Percentiles rank a stretch among this genome's conserved stretches.
phyloP scores from a whole-genome alignment of 2,329 filamentous ascomycete species.

The Lithohypha guttulata region DNA sequence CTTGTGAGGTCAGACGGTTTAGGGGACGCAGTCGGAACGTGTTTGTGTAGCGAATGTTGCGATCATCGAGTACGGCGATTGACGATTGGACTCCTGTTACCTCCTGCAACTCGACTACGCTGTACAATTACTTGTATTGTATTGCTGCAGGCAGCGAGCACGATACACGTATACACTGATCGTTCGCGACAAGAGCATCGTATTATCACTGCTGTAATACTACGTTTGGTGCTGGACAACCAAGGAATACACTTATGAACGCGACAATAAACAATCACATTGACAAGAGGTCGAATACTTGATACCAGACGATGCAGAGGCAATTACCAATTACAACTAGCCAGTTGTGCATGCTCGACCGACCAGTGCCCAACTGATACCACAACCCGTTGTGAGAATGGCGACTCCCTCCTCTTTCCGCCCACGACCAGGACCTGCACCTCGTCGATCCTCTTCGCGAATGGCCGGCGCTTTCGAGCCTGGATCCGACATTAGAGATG shows the following conservation, averaged over 20 bases:
- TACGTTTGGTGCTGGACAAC: too few relatives aligned
- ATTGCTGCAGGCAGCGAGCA: too few relatives aligned
- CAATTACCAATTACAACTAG: conserved; percentile 5
- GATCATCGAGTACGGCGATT: too few relatives aligned
- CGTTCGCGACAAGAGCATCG: too few relatives aligned
- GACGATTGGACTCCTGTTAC: too few relatives aligned
- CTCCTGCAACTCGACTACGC: too few relatives aligned
- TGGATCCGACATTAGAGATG: conserved; percentile 23
- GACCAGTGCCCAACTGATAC: background rate
- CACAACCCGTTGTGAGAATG: conserved; percentile 9
- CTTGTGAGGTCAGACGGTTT: too few relatives aligned
- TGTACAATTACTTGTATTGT: too few relatives aligned
- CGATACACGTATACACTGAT: too few relatives aligned
- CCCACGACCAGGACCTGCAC: conserved; percentile 12
- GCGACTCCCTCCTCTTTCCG: conserved; percentile 13
- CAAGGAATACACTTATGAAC: background rate
- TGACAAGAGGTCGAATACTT: background rate
- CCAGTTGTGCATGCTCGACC: conserved; percentile 4
- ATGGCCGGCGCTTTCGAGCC: conserved; percentile 28
- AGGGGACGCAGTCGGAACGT: too few relatives aligned
- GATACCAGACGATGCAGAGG: background rate
- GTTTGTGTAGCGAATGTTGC: too few relatives aligned
- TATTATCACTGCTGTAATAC: too few relatives aligned
- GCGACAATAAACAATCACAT: conserved; percentile 2
- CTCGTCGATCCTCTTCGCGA: conserved; percentile 21